A percentile compares a stretch with the other conserved stretches of the same genome.
These are phyloP conservation scores for Rachicladosporium sp. DNA, from an alignment of 2,329 filamentous ascomycete species.

Conservation along the genomic window DNA sequence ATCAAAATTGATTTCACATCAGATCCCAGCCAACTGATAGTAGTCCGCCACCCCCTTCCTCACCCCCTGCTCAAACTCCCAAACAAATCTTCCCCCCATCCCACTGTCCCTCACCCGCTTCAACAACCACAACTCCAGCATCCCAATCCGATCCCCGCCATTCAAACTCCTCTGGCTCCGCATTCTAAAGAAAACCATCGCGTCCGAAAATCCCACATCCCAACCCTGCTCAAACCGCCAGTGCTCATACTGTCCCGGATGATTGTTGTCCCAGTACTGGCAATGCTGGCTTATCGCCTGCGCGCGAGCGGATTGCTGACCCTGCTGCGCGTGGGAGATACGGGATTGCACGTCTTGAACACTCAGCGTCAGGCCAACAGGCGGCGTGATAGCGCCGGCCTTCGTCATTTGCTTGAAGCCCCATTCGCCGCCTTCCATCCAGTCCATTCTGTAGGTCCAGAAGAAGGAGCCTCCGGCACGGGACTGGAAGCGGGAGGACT, in stretches of 20 bases:
- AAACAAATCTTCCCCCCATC: conserved; percentile 34
- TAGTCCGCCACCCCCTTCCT: conserved; percentile 35
- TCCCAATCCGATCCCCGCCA: conserved; percentile 43
- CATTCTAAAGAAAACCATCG: conserved; percentile 38
- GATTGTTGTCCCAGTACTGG: conserved; percentile 37
- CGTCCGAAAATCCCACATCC: conserved; percentile 45
- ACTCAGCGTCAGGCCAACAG: conserved; percentile 27
- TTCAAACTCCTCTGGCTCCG: conserved; percentile 23
- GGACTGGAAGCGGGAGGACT: conserved; percentile 38
- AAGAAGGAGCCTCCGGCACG: conserved; percentile 43
- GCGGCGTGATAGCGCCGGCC: conserved; percentile 30
- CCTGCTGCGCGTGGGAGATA: conserved; percentile 28
- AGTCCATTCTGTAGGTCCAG: conserved; percentile 51
- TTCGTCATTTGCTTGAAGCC: conserved; percentile 43
- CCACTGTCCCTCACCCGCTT: conserved; percentile 43
- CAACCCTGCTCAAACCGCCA: conserved; percentile 44
- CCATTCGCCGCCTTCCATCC: conserved; percentile 51
- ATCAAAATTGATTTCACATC: background rate
- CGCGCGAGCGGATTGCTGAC: conserved; percentile 25
- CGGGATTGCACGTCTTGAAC: conserved; percentile 26
- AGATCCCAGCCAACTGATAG: conserved; percentile 21
- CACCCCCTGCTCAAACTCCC: conserved; percentile 40
- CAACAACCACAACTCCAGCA: conserved; percentile 45
- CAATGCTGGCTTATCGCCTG: conserved; percentile 33
- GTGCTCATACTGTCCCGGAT: conserved; percentile 37